phyloP scores from a whole-genome alignment of 257 asterid species.

The Paulownia fortunei region DNA sequence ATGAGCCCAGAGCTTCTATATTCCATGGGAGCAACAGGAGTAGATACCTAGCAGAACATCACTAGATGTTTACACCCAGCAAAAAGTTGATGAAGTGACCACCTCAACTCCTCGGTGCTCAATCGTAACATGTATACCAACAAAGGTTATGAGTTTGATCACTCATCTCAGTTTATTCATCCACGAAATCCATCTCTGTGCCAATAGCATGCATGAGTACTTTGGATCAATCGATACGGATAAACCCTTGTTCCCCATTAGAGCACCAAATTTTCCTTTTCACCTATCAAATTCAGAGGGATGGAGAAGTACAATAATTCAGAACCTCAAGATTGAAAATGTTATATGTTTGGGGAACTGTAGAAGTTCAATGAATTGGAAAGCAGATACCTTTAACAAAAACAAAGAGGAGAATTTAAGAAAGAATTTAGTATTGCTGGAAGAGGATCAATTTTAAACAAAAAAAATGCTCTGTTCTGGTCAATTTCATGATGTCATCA shows the following conservation, averaged over 20 bases:
- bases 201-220: slow-evolving; percentile 46
- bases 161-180: slow-evolving; percentile 20
- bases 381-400: too few relatives aligned
- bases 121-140: too few relatives aligned
- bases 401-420: too few relatives aligned
- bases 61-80: too few relatives aligned
- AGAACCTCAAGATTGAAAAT: not conserved
- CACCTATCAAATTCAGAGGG: slow-evolving; percentile 29
- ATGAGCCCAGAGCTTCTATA: not conserved
- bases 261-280: slow-evolving; percentile 16
- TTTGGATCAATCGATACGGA: slow-evolving; percentile 25
- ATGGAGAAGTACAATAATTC: not conserved
- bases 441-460: too few relatives aligned
- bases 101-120: not conserved
- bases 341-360: not conserved
- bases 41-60: not conserved
- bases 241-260: not conserved
- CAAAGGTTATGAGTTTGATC: too few relatives aligned
- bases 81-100: not conserved
- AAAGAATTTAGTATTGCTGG: too few relatives aligned
- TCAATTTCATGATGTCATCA: too few relatives aligned
- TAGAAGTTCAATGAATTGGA: not conserved
- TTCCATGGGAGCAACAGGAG: not conserved
- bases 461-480: too few relatives aligned
- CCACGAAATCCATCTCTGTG: slow-evolving; percentile 36